Conservation (phyloP, 2,329 filamentous ascomycete species). For the Hypomyces rosellus region DNA sequence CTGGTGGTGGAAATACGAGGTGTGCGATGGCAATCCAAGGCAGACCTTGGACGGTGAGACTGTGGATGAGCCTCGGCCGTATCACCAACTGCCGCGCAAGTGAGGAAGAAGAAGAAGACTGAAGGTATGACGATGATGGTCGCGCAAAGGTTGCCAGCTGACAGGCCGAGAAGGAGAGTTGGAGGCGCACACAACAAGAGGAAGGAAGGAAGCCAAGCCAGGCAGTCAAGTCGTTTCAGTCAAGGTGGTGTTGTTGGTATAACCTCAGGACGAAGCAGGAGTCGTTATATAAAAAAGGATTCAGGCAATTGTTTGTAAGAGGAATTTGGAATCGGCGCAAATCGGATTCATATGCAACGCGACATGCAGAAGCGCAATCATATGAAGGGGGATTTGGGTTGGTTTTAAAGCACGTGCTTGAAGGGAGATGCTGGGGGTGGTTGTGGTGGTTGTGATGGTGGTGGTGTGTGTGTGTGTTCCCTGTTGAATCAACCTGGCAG, state of each 20-base stretch:
- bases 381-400: conserved; percentile 1
- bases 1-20: neutral
- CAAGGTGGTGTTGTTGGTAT: neutral
- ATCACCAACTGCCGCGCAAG: neutral
- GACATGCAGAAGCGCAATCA: neutral
- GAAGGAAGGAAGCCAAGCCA: neutral
- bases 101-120: neutral
- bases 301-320: neutral
- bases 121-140: neutral
- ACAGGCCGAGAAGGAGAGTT: neutral
- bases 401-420: conserved; percentile 9
- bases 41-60: neutral
- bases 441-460: neutral
- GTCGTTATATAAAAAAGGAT: neutral
- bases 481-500: no score
- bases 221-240: neutral
- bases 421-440: conserved; percentile 13
- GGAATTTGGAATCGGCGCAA: neutral
- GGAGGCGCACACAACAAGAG: neutral
- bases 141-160: no score
- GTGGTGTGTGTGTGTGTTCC: no score
- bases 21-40: neutral
- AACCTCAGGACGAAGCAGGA: neutral
- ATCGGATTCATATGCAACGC: neutral
- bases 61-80: neutral